Evolutionary conservation across 2,329 filamentous ascomycete genomes (phyloP).

Genomic region (Aschersonia sp.): DNA sequence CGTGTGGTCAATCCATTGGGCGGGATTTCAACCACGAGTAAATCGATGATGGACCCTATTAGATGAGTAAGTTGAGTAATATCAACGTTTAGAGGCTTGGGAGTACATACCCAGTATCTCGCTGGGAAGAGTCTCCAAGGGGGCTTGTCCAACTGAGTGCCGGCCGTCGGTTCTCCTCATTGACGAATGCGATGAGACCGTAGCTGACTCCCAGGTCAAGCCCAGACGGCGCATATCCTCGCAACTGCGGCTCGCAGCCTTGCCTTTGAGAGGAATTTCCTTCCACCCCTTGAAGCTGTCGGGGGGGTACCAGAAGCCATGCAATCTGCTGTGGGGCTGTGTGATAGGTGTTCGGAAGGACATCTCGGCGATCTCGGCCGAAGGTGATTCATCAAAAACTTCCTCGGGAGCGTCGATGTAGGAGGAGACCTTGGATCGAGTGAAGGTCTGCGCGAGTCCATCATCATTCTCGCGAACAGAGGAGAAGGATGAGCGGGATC

Average conservation of each 20-base stretch:
- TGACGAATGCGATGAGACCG: slow-evolving; percentile 14
- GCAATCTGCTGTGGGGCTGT: slow-evolving; percentile 39
- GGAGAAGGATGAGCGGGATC: slow-evolving; percentile 42
- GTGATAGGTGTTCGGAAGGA: slow-evolving; percentile 38
- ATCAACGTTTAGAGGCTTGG: not conserved
- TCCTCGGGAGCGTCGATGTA: slow-evolving; percentile 36
- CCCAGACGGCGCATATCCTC: slow-evolving; percentile 42
- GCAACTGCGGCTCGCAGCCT: slow-evolving; percentile 45
- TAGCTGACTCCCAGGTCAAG: slow-evolving; percentile 36
- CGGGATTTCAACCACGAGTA: slow-evolving; percentile 57
- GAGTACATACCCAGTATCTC: slow-evolving; percentile 52
- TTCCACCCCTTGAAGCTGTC: slow-evolving; percentile 49
- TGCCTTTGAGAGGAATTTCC: slow-evolving; percentile 43
- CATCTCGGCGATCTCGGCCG: slow-evolving; percentile 25
- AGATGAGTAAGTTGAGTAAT: slow-evolving; percentile 2
- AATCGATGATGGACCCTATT: slow-evolving; percentile 57
- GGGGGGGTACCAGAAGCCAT: slow-evolving; percentile 43
- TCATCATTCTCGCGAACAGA: slow-evolving; percentile 46
- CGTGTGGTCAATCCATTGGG: slow-evolving; percentile 60
- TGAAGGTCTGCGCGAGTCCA: slow-evolving; percentile 47
- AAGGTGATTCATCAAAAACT: slow-evolving; percentile 34
- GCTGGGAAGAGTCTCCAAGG: slow-evolving; percentile 52
- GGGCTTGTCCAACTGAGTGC: slow-evolving; percentile 31
- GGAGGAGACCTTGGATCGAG: slow-evolving; percentile 46
- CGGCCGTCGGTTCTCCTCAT: slow-evolving; percentile 14